Conservation (phyloP, 306 rosid genomes). For the Cicer bijugum region DNA sequence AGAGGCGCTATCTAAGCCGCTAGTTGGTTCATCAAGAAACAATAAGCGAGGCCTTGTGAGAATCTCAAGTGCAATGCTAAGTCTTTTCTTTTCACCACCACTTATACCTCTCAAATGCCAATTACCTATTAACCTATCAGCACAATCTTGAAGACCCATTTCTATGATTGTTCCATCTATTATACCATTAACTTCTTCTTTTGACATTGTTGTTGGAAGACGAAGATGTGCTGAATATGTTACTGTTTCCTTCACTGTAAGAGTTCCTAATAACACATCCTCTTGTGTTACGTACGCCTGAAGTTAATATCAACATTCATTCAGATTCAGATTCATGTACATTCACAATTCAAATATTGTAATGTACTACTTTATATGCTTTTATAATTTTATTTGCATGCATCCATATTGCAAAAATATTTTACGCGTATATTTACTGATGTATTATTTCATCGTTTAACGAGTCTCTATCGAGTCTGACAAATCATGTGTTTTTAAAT, state of each 20-base stretch:
- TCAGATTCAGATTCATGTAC: not conserved
- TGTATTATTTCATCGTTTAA: too few relatives aligned
- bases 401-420: too few relatives aligned
- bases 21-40: conserved; percentile 88
- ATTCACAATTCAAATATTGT: conserved; percentile 10
- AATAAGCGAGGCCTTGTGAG: conserved; percentile 74
- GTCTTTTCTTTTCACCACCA: conserved; percentile 89
- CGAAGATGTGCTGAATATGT: conserved; percentile 71
- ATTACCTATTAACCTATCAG: conserved; percentile 71
- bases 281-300: conserved; percentile 95
- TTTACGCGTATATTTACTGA: too few relatives aligned
- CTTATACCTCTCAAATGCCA: conserved; percentile 88
- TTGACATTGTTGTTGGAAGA: conserved; percentile 59
- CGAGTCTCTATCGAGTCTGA: too few relatives aligned
- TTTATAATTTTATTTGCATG: too few relatives aligned
- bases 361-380: too few relatives aligned
- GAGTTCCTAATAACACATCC: conserved; percentile 79
- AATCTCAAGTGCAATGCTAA: conserved; percentile 85
- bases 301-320: conserved; percentile 7
- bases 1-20: conserved; percentile 89
- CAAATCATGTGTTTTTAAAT: too few relatives aligned
- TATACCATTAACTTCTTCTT: conserved; percentile 59
- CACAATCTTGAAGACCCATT: conserved; percentile 91
- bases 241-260: conserved; percentile 76
- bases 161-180: conserved; percentile 77